These are phyloP conservation scores for Scheffersomyces lignicola DNA, from an alignment of 1,139 yeast species.

Conservation along the genomic window DNA sequence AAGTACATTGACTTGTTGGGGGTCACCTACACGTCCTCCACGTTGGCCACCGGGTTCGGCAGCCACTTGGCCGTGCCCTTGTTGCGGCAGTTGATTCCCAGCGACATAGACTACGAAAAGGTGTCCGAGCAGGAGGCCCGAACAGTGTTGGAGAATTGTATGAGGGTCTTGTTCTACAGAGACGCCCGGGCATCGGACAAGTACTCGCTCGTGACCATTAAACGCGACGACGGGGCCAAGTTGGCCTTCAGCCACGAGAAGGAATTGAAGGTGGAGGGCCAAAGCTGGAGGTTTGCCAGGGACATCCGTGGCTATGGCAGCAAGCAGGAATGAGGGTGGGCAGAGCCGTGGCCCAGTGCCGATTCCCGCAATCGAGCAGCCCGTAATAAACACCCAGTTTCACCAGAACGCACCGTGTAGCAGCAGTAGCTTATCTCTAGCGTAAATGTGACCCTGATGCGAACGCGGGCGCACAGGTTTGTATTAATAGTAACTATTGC, in stretches of 20 bases:
- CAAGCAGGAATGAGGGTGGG: conserved; percentile 37
- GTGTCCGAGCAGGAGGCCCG: conserved; percentile 76
- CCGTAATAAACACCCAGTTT: too few species aligned
- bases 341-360: too few species aligned
- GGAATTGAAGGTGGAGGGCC: conserved; percentile 64
- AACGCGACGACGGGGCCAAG: conserved; percentile 24
- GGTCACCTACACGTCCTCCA: conserved; percentile 83
- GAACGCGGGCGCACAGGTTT: too few species aligned
- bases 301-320: conserved; percentile 90
- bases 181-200: conserved; percentile 93
- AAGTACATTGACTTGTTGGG: conserved; percentile 90
- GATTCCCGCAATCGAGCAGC: too few species aligned
- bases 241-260: conserved; percentile 57
- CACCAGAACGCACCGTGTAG: too few species aligned
- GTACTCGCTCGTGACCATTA: conserved; percentile 79
- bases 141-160: conserved; percentile 72
- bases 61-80: conserved; percentile 92
- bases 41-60: conserved; percentile 96
- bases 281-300: conserved; percentile 92
- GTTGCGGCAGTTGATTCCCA: conserved; percentile 79
- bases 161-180: conserved; percentile 94
- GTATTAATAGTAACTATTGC: too few species aligned
- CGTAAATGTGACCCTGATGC: too few species aligned
- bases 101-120: conserved; percentile 70
- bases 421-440: too few species aligned